Base-by-base conservation (phyloP, 164 flowering plant genomes). In the Echeveria elegans region DNA sequence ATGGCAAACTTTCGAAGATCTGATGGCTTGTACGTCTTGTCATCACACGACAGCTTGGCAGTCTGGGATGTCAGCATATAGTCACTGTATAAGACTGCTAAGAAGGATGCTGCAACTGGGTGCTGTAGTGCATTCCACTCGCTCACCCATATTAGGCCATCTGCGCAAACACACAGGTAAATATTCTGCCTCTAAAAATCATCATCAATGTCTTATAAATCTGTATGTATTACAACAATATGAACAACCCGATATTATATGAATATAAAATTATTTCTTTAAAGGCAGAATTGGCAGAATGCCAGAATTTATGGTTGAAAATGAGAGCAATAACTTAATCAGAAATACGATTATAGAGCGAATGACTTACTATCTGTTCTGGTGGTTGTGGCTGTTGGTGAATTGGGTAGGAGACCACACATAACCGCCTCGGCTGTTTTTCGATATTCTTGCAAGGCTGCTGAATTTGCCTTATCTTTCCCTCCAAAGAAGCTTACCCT, bases 371-470 rank as follows among this genome's bases (percentile, higher is more conserved):
- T 34, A 14, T 70, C 73, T 50, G 82, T 79, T 79, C 78, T 71
- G 73, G 72, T 77, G n/a, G 72, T 18, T 40, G 82, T 77, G 53
- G 82, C 80, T n/a, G 77, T 77, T 14, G 82, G 80, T 2, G 82
- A 79, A 70, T 69, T 73, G 11, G 82, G 82, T 6, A 77, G 47
- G 47, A 79, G 72, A n/a, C 61, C 41, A 52, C 85, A 82, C 76
- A 83, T 71, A 34, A 80, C n/a, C 6, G 47, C 73, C 73, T 82
- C 82, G 15, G 84, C 80, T n/a, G 83, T 72, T 76, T 69, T 34
- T 36, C 75, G 52, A 58, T 78, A 78, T 69, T 65, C 73, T 37
- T 75, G 78, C 10, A 77, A 78, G n/a, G 68, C 72, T 23, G 68
- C 79, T 12, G 43, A 60, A 43, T 3, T 7, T 36, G 72, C 52